These are phyloP conservation scores for Cenchrus americanus DNA, from an alignment of 176 grass and related monocot species.

Conservation along the genomic window DNA sequence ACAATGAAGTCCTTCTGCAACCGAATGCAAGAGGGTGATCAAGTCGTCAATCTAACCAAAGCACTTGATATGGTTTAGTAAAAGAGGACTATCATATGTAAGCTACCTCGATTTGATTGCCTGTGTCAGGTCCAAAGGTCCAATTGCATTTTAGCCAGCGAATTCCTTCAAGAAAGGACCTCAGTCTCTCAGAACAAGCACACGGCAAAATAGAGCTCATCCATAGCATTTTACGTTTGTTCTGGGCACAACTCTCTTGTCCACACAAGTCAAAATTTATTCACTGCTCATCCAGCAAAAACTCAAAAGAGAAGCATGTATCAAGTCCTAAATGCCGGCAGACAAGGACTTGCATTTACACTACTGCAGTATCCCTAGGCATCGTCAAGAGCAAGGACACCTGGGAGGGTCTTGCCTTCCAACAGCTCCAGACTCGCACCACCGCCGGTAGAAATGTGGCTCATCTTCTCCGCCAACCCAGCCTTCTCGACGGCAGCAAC, in stretches of 20 bases:
- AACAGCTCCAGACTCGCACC: slow-evolving; percentile 81
- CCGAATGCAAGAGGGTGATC: too few species aligned
- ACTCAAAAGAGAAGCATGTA: slow-evolving; percentile 7
- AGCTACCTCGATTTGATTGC: too few species aligned
- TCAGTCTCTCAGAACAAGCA: neutral
- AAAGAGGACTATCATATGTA: too few species aligned
- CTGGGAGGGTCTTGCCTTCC: slow-evolving; percentile 80
- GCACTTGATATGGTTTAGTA: too few species aligned
- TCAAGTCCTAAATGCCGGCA: neutral
- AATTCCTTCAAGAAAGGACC: neutral
- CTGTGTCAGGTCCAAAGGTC: too few species aligned
- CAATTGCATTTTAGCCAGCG: too few species aligned
- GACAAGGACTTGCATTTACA: neutral
- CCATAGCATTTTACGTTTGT: neutral
- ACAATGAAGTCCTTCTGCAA: too few species aligned
- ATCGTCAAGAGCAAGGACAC: slow-evolving; percentile 77
- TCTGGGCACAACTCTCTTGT: slow-evolving; percentile 3
- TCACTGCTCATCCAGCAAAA: slow-evolving; percentile 31
- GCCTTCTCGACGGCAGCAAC: slow-evolving; percentile 88
- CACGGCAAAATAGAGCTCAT: neutral
- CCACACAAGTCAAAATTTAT: slow-evolving; percentile 29
- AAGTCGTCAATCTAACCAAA: too few species aligned
- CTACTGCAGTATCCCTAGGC: slow-evolving; percentile 43
- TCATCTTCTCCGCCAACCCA: slow-evolving; percentile 76
- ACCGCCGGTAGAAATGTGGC: slow-evolving; percentile 86